Evolutionary conservation across 2,329 filamentous ascomycete genomes (phyloP), one percentile per base, ranked within the genome.

Genomic region (Venturiaceae sp.): DNA sequence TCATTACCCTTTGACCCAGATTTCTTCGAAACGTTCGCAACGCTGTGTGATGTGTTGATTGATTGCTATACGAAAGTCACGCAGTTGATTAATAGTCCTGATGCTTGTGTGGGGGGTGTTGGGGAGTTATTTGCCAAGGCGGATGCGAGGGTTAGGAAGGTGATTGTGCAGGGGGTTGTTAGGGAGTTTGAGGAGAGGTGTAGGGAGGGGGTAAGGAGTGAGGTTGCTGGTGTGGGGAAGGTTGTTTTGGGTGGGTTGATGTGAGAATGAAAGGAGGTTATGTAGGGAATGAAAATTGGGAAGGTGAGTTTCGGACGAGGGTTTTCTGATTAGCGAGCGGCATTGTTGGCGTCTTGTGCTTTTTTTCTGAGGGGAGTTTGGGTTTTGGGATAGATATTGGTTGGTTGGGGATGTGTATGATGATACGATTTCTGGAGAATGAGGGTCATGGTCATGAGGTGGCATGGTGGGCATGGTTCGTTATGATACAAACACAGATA

Each of bases 21-120:
- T 72, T 99, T 96, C 67, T 94, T 92, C 71, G 91, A 95, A 75
- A 96, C 92, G 0, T 97, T 97, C 74, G 87, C 91, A 14, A 96
- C 94, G 13, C 79, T 99, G 6, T 97, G 94, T 75, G 94, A 99
- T 69, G 90, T 95, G 3, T 76, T 99, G 61, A 95, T 96, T 66
- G 94, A 97, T 71, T 90, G 86, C 67, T 99, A 99, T 74, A 84
- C 85, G 36, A 83, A 85, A 58, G 83, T 99, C 30, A 77, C 95
- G 66, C 79, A 78, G 46, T 77, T 99, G 60, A 77, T 97, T 23
- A 80, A 85, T n/a, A 83, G 84, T 2, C 87, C 92, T 1, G 82
- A 86, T 28, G 81, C 88, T 54, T 94, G 89, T 67, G 67, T 67
- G 26, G 66, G 64, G 28, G 62, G 64, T 0, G 79, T 97, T 0